phyloP scores from a whole-genome alignment of 1,139 yeast species.

The Yamadazyma kanchanaburiensis region DNA sequence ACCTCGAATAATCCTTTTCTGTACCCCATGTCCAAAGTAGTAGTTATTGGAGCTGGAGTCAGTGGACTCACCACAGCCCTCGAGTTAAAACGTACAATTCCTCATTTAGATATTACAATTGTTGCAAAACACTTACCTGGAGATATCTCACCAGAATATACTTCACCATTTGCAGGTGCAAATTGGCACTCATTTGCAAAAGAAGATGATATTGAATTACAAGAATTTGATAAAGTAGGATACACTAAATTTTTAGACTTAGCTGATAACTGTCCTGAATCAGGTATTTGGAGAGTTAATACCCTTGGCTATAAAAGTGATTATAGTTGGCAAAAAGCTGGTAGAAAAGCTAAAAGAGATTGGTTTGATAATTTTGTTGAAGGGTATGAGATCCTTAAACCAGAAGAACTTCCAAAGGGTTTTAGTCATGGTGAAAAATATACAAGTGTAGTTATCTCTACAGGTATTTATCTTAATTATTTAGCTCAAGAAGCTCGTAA shows the following conservation, averaged over 20 bases:
- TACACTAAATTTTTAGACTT: conserved; percentile 38
- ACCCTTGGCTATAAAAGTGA: conserved; percentile 29
- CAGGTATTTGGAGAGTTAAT: conserved; percentile 41
- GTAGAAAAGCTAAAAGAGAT: conserved; percentile 23
- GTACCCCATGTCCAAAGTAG: conserved; percentile 14
- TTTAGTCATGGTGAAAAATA: conserved; percentile 37
- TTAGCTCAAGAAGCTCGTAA: conserved; percentile 36
- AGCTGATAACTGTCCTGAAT: conserved; percentile 36
- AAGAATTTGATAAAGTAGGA: conserved; percentile 35
- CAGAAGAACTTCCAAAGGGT: conserved; percentile 28
- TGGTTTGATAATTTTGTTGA: conserved; percentile 45
- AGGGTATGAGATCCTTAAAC: conserved; percentile 25
- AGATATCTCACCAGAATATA: conserved; percentile 31
- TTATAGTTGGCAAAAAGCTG: conserved; percentile 10
- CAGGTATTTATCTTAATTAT: conserved; percentile 47
- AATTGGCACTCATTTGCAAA: conserved; percentile 47
- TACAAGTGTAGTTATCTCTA: conserved; percentile 49
- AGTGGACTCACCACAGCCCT: conserved; percentile 39
- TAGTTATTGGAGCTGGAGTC: conserved; percentile 42
- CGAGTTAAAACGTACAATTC: conserved; percentile 21
- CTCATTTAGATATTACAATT: conserved; percentile 22
- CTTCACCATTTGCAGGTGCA: conserved; percentile 45
- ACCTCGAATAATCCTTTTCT: too few species aligned
- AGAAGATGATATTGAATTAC: conserved; percentile 26
- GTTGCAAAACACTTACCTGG: conserved; percentile 38